A percentile compares a stretch with the other conserved stretches of the same genome.
These are phyloP conservation scores for Salix dunnii DNA, from an alignment of 345 rosid genomes.

Conservation along the genomic window DNA sequence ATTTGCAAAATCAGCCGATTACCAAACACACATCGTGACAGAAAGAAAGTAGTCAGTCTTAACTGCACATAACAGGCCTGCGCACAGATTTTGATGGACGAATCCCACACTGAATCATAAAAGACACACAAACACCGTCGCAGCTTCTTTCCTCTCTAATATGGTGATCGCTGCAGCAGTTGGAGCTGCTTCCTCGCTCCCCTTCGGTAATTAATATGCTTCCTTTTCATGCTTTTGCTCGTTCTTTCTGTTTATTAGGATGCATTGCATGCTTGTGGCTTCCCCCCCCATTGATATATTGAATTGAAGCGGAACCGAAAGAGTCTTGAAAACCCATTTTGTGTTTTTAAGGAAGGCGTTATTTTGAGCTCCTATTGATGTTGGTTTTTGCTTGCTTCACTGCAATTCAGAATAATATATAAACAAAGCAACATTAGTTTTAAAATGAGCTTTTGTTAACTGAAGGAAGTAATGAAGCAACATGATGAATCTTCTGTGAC, in stretches of 20 bases:
- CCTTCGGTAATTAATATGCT: conserved; percentile 40
- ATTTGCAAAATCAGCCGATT: too few species aligned
- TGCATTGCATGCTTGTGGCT: not conserved
- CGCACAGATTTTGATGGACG: conserved; percentile 9
- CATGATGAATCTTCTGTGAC: not conserved
- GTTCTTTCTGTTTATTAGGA: not conserved
- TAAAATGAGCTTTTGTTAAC: not conserved
- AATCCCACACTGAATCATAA: not conserved
- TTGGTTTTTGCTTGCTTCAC: not conserved
- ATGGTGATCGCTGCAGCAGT: conserved; percentile 60
- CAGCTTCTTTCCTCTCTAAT: conserved; percentile 10
- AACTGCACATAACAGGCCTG: not conserved
- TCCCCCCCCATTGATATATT: not conserved
- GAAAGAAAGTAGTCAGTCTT: too few species aligned
- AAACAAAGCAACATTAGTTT: not conserved
- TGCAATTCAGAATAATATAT: not conserved
- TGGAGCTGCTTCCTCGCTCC: conserved; percentile 52
- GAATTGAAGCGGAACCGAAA: not conserved
- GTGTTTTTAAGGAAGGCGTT: not conserved
- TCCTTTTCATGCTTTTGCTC: not conserved
- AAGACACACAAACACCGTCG: not conserved
- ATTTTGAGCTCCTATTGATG: conserved; percentile 1
- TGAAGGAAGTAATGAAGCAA: not conserved
- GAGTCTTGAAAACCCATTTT: not conserved
- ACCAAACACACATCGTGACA: too few species aligned